Evolutionary conservation across 129 eudicot genomes (phyloP).

Genomic region (Flaveria linearis): DNA sequence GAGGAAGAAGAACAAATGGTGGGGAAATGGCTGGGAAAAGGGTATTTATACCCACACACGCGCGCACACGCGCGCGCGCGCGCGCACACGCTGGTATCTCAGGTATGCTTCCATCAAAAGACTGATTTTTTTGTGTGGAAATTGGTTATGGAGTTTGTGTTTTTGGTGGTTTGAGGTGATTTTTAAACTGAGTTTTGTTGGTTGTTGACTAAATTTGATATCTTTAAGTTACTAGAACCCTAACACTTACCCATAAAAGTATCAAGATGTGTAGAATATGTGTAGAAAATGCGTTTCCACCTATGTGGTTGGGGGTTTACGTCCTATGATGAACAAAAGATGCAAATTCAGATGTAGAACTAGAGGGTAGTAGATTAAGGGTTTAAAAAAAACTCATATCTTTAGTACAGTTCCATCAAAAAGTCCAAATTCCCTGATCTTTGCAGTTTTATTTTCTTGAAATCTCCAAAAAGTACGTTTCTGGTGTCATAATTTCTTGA

Average conservation of each 20-base stretch:
- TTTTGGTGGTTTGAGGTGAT: neutral
- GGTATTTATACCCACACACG: too few species aligned
- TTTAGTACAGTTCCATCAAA: neutral
- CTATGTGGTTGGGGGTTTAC: too few species aligned
- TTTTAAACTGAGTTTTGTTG: too few species aligned
- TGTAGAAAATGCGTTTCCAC: too few species aligned
- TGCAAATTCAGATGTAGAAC: too few species aligned
- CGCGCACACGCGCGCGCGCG: too few species aligned
- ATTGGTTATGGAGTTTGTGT: neutral
- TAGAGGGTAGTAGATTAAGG: too few species aligned
- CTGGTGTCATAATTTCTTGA: neutral
- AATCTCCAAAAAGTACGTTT: neutral
- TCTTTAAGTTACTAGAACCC: neutral
- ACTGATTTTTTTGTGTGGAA: constrained; percentile 5
- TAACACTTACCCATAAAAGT: neutral
- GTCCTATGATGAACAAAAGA: too few species aligned
- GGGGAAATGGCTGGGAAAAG: too few species aligned
- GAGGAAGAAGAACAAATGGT: too few species aligned
- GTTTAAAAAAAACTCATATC: too few species aligned
- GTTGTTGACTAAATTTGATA: neutral
- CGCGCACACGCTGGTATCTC: constrained; percentile 95
- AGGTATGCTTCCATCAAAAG: constrained; percentile 38
- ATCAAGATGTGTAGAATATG: too few species aligned
- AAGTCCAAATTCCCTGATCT: neutral
- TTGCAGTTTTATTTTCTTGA: neutral